Base-by-base conservation (phyloP, 495 filamentous ascomycete genomes). In the Bryoglossum gracile region DNA sequence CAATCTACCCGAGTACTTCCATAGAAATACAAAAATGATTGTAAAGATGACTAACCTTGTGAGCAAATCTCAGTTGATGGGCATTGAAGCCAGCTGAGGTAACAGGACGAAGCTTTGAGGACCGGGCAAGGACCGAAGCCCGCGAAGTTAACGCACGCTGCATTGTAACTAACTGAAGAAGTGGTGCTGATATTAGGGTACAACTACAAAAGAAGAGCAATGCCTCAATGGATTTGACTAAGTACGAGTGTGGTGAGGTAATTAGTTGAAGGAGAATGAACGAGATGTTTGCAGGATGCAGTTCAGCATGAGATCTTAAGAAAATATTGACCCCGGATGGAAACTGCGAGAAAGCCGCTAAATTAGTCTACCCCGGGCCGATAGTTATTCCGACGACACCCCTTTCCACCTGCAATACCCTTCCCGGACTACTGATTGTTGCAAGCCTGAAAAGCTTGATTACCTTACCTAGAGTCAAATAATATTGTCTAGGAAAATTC, bases 51-150 rank as follows among this genome's bases (percentile, higher is more conserved):
- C 79, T 53, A 72, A 91, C 88, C 87, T 95, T 95, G 78, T 95
- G 89, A 47, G 88, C 86, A 65, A 89, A 95, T 57, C 89, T 77
- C 67, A 90, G 80, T 70, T 94, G 89, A 67, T 91, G 88, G 46
- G 85, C 62, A 67, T 71, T 81, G 54, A 82, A 65, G 52, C 73
- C 74, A 55, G 53, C 43, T 35, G 55, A 51, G 22, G 56, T 46
- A 17, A 59, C 18, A 24, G 57, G 54, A 23, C 81, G 70, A 74
- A 82, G 65, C 40, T 48, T 60, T 41, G 70, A 71, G 56, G 73
- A 83, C 39, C 88, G 77, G 66, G 81, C 77, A 45, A 86, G 86
- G 62, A 82, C 71, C 66, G 80, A 71, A 40, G 75, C 70, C 69
- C 78, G 74, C 51, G 80, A 72, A 57, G 77, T 74, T 46, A 89